Conservation (phyloP, 2,329 filamentous ascomycete species). For the Colletotrichum echinochloae region DNA sequence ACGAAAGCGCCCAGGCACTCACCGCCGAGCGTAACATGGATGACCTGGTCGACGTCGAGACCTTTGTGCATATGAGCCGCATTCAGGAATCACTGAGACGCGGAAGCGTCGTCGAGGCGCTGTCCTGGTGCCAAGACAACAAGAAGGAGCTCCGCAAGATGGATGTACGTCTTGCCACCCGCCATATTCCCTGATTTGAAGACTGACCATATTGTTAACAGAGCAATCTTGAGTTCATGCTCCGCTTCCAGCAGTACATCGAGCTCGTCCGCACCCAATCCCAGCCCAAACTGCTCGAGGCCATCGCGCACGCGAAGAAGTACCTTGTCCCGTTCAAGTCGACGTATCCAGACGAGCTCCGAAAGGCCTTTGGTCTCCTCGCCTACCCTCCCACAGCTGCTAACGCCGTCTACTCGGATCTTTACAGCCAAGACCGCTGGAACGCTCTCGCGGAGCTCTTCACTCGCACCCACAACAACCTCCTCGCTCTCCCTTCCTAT, state of each 20-base stretch:
- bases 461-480: constrained; percentile 84
- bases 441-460: constrained; percentile 81
- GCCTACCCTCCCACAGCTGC: constrained; percentile 74
- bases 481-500: constrained; percentile 83
- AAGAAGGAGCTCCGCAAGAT: constrained; percentile 92
- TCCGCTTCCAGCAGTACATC: constrained; percentile 94
- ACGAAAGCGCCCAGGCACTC: constrained; percentile 79
- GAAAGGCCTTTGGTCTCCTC: constrained; percentile 82
- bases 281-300: constrained; percentile 76
- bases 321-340: constrained; percentile 79
- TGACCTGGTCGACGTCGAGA: constrained; percentile 87
- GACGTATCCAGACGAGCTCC: constrained; percentile 75
- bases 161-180: constrained; percentile 66
- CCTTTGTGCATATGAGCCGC: constrained; percentile 83
- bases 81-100: constrained; percentile 80
- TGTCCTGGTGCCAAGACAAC: constrained; percentile 94
- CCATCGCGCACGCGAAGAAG: constrained; percentile 84
- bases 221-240: constrained; percentile 91
- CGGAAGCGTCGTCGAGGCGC: constrained; percentile 80
- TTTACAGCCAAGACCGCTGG: constrained; percentile 84
- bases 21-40: constrained; percentile 81
- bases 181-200: neutral
- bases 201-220: constrained; percentile 49
- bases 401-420: constrained; percentile 58
- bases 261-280: constrained; percentile 82